phyloP scores from a whole-genome alignment of 2,329 filamentous ascomycete species.

The Colletotrichum sp. region DNA sequence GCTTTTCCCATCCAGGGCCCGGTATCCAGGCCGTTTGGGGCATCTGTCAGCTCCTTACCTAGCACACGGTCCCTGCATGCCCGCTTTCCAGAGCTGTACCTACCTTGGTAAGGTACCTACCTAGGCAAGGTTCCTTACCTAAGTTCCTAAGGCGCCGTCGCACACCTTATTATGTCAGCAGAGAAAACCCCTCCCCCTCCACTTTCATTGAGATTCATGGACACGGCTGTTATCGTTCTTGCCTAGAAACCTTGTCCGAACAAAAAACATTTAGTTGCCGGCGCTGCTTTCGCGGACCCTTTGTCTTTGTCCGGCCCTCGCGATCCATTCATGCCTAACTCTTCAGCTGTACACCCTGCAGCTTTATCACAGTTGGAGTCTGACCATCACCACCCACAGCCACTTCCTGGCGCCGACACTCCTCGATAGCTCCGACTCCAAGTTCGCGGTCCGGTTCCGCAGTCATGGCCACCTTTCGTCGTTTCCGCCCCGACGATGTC shows the following conservation, averaged over 20 bases:
- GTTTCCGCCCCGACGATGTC: constrained; percentile 84
- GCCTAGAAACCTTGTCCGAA: neutral
- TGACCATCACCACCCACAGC: neutral
- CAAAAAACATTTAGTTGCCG: neutral
- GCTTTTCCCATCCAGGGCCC: neutral
- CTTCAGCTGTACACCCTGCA: neutral
- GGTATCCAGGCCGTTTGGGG: neutral
- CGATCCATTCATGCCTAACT: neutral
- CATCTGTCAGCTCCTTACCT: neutral
- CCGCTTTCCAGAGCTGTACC: neutral
- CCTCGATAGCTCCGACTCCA: neutral
- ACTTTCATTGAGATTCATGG: neutral
- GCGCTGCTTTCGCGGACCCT: neutral
- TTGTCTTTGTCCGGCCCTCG: neutral
- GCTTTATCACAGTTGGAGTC: neutral
- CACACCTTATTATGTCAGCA: neutral
- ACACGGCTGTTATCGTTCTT: neutral
- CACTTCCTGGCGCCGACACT: neutral
- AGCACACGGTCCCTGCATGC: neutral
- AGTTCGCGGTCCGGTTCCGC: neutral
- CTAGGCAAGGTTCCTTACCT: neutral
- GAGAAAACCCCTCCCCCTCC: neutral
- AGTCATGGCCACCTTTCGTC: constrained; percentile 81
- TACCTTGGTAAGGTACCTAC: neutral
- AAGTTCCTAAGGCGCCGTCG: neutral